These are phyloP conservation scores for Paecilomyces sp. DNA, from an alignment of 2,329 filamentous ascomycete genomes.

Conservation along the genomic window DNA sequence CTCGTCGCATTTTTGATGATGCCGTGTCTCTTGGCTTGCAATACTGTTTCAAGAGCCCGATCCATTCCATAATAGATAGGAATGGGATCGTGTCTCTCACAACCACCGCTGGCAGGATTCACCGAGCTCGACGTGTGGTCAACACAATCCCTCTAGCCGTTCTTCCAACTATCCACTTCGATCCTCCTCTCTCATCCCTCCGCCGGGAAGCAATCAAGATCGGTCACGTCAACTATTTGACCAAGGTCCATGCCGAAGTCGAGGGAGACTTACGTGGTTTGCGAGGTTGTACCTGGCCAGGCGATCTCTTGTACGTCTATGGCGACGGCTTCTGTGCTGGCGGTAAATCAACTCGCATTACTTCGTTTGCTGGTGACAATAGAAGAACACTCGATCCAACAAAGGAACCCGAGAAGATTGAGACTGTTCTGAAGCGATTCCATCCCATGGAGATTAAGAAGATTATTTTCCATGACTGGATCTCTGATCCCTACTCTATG, in stretches of 20 bases:
- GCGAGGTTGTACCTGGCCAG: constrained; percentile 7
- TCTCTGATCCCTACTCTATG: constrained; percentile 15
- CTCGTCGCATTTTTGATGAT: constrained; percentile 19
- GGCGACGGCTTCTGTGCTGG: constrained; percentile 9
- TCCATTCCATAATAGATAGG: constrained; percentile 12
- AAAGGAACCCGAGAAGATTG: constrained; percentile 4
- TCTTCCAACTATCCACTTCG: constrained; percentile 11
- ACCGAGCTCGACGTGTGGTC: constrained; percentile 14
- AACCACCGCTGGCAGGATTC: constrained; percentile 2
- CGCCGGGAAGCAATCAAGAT: constrained; percentile 13
- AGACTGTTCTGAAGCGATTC: constrained; percentile 2
- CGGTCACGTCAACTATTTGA: constrained; percentile 9
- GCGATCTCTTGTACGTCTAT: constrained; percentile 8
- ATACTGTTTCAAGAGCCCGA: constrained; percentile 18
- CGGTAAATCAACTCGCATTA: constrained; percentile 7
- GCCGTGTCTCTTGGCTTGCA: constrained; percentile 14
- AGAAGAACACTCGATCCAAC: constrained; percentile 5
- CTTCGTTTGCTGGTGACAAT: constrained; percentile 7
- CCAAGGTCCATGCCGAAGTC: constrained; percentile 16
- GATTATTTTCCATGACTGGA: constrained; percentile 17
- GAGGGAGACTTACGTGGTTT: constrained; percentile 10
- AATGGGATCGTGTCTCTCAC: constrained; percentile 1
- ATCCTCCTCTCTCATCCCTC: constrained; percentile 9
- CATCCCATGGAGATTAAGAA: constrained; percentile 8
- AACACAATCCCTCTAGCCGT: constrained; percentile 19